These are phyloP conservation scores for Rubus idaeus DNA, from an alignment of 306 rosid genomes.

Conservation along the genomic window DNA sequence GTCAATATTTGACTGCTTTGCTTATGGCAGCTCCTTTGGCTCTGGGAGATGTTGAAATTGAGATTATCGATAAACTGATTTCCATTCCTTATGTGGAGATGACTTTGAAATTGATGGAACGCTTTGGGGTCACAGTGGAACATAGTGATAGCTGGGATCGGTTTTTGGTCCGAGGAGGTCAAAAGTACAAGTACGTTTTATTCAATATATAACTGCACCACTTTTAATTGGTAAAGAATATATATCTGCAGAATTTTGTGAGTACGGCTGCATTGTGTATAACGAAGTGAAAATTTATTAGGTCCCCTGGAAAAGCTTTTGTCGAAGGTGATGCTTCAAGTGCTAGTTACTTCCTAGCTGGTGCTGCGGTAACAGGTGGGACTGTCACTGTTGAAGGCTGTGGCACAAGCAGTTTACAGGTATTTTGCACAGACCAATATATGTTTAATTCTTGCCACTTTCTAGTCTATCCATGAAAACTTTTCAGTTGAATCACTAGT, in stretches of 20 bases:
- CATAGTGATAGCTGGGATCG: conserved; percentile 81
- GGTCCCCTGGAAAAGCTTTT: conserved; percentile 92
- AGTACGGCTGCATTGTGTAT: conserved; percentile 16
- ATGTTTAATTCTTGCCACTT: not conserved
- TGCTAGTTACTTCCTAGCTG: conserved; percentile 99
- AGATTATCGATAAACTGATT: conserved; percentile 87
- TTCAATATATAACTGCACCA: conserved; percentile 10
- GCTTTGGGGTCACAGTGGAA: conserved; percentile 82
- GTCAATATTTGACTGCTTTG: conserved; percentile 95
- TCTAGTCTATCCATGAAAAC: not conserved
- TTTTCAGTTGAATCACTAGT: not conserved
- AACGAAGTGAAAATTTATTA: conserved; percentile 28
- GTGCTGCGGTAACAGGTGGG: conserved; percentile 99
- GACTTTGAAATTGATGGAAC: conserved; percentile 98
- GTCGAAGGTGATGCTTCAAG: conserved; percentile 99
- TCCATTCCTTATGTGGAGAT: conserved; percentile 96
- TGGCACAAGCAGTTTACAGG: conserved; percentile 99
- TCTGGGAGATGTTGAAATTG: conserved; percentile 86
- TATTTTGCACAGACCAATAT: conserved; percentile 29
- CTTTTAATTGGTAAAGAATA: not conserved
- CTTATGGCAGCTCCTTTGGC: conserved; percentile 99
- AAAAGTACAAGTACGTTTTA: conserved; percentile 88
- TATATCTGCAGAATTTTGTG: conserved; percentile 15
- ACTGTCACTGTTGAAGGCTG: conserved; percentile 95
- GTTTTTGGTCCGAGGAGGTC: conserved; percentile 86